These are phyloP conservation scores for Sesbania bispinosa DNA, from an alignment of 306 rosid genomes.

Conservation along the genomic window DNA sequence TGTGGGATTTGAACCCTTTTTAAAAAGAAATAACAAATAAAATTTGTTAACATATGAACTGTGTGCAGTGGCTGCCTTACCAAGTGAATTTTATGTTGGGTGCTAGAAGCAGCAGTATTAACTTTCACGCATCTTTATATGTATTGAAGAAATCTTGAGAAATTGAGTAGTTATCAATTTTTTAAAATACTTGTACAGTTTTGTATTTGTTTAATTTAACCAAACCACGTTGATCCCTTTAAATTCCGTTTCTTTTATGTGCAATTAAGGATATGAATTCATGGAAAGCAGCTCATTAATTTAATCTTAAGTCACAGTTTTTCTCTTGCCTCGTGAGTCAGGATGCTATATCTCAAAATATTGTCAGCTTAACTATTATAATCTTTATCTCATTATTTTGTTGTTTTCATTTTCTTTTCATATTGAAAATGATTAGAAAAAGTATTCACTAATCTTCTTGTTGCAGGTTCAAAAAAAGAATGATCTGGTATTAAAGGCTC, in stretches of 20 bases:
- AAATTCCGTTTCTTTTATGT: conserved; percentile 18
- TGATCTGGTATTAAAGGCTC: conserved; percentile 34
- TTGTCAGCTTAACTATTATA: neutral
- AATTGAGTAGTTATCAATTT: neutral
- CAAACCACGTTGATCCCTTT: neutral
- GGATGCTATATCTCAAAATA: conserved; percentile 1
- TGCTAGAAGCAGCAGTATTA: neutral
- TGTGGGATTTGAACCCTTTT: neutral
- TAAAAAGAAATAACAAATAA: too few species aligned
- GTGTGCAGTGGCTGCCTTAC: neutral
- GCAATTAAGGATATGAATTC: neutral
- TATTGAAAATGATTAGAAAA: neutral
- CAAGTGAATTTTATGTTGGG: neutral
- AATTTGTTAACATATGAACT: neutral
- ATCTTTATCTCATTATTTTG: conserved; percentile 12
- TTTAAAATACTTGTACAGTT: neutral
- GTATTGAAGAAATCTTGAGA: conserved; percentile 9
- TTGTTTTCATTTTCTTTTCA: conserved; percentile 10
- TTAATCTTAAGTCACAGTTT: neutral
- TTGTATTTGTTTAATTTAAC: neutral
- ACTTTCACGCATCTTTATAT: neutral
- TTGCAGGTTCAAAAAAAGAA: conserved; percentile 56
- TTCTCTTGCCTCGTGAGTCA: conserved; percentile 6
- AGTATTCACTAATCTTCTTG: conserved; percentile 24
- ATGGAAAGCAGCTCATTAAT: neutral